Conservation (phyloP, 306 rosid genomes). For the Boehmeria nivea region DNA sequence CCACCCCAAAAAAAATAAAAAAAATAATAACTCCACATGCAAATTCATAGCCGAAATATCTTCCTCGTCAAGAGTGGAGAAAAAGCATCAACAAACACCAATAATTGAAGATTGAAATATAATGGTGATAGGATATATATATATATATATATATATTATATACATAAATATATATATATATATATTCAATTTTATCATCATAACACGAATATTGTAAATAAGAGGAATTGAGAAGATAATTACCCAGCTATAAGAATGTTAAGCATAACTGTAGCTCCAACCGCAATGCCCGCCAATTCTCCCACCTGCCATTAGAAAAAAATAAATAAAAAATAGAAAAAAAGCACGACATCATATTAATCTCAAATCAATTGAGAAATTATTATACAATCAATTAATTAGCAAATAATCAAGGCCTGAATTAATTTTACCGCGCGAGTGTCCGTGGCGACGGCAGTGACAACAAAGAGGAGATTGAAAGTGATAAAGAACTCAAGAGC, state of each 20-base stretch:
- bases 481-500: conserved; percentile 83
- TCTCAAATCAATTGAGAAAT: no score
- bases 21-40: background rate
- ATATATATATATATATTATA: background rate
- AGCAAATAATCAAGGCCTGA: no score
- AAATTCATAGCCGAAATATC: background rate
- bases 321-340: no score
- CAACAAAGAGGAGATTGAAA: conserved; percentile 77
- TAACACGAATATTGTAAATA: no score
- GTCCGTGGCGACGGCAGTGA: conserved; percentile 93
- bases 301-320: no score
- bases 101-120: background rate
- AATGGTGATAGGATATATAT: background rate
- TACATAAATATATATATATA: background rate
- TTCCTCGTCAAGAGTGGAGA: background rate
- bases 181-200: background rate
- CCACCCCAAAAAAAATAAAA: background rate
- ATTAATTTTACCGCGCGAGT: conserved; percentile 53
- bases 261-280: conserved; percentile 84
- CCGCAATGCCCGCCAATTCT: conserved; percentile 88
- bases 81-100: background rate
- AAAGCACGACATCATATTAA: no score
- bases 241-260: conserved; percentile 85
- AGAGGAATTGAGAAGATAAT: conserved; percentile 7
- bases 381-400: no score